These are phyloP conservation scores for Zarea fungicola DNA, from an alignment of 2,329 filamentous ascomycete genomes.

Conservation along the genomic window DNA sequence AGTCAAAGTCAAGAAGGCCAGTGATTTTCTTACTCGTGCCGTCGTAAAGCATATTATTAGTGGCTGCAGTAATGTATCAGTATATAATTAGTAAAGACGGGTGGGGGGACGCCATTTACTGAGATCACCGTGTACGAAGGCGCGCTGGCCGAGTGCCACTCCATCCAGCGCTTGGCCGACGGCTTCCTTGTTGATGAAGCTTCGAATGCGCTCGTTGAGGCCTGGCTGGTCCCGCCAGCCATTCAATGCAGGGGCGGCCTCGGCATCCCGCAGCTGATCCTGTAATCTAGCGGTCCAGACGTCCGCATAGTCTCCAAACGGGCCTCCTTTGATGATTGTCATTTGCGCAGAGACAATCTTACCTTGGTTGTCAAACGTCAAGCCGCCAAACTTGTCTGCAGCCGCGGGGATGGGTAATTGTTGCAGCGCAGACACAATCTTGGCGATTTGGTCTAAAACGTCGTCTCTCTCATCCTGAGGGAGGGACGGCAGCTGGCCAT, in stretches of 20 bases:
- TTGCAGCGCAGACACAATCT: conserved; percentile 18
- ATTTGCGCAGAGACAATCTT: conserved; percentile 17
- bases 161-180: conserved; percentile 12
- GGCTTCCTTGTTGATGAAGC: conserved; percentile 14
- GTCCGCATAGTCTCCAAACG: conserved; percentile 16
- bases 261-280: conserved; percentile 11
- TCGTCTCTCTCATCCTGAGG: background rate
- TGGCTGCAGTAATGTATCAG: conserved; percentile 14
- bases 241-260: conserved; percentile 13
- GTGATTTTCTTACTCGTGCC: conserved; percentile 18
- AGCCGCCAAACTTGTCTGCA: conserved; percentile 16
- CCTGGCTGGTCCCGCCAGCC: conserved; percentile 20
- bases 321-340: conserved; percentile 15
- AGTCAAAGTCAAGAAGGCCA: conserved; percentile 26
- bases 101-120: no score
- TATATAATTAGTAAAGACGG: background rate
- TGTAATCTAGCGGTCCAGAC: conserved; percentile 16
- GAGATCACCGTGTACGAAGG: conserved; percentile 23
- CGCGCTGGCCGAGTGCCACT: conserved; percentile 15
- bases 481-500: conserved; percentile 17
- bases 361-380: conserved; percentile 17
- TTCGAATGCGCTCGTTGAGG: conserved; percentile 14
- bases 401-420: conserved; percentile 14
- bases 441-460: conserved; percentile 21
- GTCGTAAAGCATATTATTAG: conserved; percentile 24